These are phyloP conservation scores for Lathyrus tuberosus DNA, from an alignment of 306 rosid genomes.

Conservation along the genomic window DNA sequence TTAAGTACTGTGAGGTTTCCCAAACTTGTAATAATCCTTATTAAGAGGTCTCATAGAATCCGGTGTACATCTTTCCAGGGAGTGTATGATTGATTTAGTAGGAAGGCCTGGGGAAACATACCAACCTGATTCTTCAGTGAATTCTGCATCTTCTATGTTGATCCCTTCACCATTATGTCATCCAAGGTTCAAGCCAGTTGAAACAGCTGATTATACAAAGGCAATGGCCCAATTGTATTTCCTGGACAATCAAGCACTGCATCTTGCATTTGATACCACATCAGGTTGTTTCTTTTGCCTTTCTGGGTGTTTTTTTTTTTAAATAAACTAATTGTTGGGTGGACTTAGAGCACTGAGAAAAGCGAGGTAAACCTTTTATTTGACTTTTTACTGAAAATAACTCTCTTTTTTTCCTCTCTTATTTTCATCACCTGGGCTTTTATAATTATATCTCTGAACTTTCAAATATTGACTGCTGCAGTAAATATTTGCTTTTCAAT, in stretches of 20 bases:
- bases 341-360: conserved; percentile 7
- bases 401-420: conserved; percentile 3
- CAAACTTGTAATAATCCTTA: not conserved
- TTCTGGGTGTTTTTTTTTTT: conserved; percentile 11
- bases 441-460: conserved; percentile 15
- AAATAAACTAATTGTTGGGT: conserved; percentile 11
- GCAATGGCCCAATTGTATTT: conserved; percentile 80
- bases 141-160: conserved; percentile 79
- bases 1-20: no score
- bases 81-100: conserved; percentile 83
- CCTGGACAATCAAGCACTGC: conserved; percentile 65
- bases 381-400: conserved; percentile 23
- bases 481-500: conserved; percentile 4
- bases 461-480: conserved; percentile 25
- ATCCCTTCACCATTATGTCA: conserved; percentile 86
- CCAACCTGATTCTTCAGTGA: conserved; percentile 85
- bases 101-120: conserved; percentile 75
- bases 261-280: conserved; percentile 66
- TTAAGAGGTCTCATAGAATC: not conserved
- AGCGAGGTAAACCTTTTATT: conserved; percentile 13
- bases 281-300: conserved; percentile 64
- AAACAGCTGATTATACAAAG: conserved; percentile 62
- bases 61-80: conserved; percentile 54
- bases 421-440: not conserved
- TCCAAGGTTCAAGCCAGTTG: conserved; percentile 80